Evolutionary conservation across 108 stramenopile genomes (phyloP), one percentile per base, ranked within the genome.

Genomic region (Cyclotella distinguenda): DNA sequence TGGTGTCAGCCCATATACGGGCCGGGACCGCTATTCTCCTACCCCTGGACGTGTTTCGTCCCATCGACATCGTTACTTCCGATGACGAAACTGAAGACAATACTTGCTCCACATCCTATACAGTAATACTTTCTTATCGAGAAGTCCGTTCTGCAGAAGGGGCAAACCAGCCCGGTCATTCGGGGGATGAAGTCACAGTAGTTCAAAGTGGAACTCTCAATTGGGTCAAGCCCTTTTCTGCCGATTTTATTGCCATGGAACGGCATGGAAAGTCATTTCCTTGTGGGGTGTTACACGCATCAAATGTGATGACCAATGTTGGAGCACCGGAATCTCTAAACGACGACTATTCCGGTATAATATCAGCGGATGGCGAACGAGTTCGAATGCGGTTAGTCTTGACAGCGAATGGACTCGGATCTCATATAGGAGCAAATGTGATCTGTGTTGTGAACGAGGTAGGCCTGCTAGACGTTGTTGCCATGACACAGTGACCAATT

Each of bases 21-120:
- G 64, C 67, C 18, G 80, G 86, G 39, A 82, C 81, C 35, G 36
- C 59, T 1, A 58, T 79, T 5, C 79, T 71, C 55, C 47, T 83
- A n/a, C 67, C 67, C 38, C 72, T 93, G 21, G 83, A 93, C 63
- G 4, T 93, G 18, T 93, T 79, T 73, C 60, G 88, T 25, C 88
- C 88, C 10, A 40, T 78, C 38, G 51, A 53, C 43, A 60, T 12
- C 36, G 33, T 33, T 10, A 31, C 68, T 13, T 39, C 51, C 23
- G 68, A 72, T 4, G 22, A 27, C 50, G 61, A 47, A 31, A 16
- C 42, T 28, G 63, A 52, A 21, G 11, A 42, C 5, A 23, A 34
- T 34, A 52, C 22, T 26, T 52, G n/a, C 34, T 57, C 42, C 4
- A 75, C 70, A 21, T 38, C 59, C 31, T 68, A 64, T 34, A 55